These are phyloP conservation scores for Coemansia sp. DNA, from an alignment of 192 early-diverging fungal genomes.

Conservation along the genomic window DNA sequence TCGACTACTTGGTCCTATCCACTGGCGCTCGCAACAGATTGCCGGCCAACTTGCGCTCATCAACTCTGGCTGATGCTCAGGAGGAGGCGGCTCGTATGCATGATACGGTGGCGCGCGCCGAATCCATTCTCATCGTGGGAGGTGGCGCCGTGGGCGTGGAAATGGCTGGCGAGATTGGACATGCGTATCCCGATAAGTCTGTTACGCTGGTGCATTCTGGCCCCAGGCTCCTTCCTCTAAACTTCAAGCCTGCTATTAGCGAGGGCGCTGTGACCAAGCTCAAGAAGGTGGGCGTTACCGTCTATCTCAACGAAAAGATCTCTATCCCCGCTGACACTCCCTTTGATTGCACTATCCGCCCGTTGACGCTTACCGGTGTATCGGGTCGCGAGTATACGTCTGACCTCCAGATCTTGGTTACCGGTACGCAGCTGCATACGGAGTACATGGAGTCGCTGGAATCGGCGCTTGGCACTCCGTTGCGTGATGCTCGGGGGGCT, in stretches of 20 bases:
- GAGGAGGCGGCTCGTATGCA: constrained; percentile 18
- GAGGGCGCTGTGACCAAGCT: constrained; percentile 46
- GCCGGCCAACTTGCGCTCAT: constrained; percentile 48
- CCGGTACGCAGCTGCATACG: constrained; percentile 46
- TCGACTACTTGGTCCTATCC: constrained; percentile 65
- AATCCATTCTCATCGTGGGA: constrained; percentile 61
- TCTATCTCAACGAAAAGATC: constrained; percentile 55
- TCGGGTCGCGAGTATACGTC: constrained; percentile 50
- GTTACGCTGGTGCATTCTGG: constrained; percentile 55
- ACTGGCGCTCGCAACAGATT: constrained; percentile 60
- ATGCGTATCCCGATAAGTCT: constrained; percentile 45
- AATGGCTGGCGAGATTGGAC: constrained; percentile 58
- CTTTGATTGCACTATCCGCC: constrained; percentile 37
- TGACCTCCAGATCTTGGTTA: constrained; percentile 59
- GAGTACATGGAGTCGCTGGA: constrained; percentile 52
- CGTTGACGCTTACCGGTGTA: constrained; percentile 45
- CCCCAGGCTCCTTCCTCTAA: constrained; percentile 42
- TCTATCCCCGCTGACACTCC: constrained; percentile 24
- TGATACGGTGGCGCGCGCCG: constrained; percentile 52
- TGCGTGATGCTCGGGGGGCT: constrained; percentile 35
- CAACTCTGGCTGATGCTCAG: constrained; percentile 37
- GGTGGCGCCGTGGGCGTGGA: constrained; percentile 67
- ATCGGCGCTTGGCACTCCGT: constrained; percentile 4
- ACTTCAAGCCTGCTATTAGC: constrained; percentile 48
- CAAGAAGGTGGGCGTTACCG: constrained; percentile 42